phyloP scores from a whole-genome alignment of 2,329 filamentous ascomycete species.

The Colletotrichum karsti region DNA sequence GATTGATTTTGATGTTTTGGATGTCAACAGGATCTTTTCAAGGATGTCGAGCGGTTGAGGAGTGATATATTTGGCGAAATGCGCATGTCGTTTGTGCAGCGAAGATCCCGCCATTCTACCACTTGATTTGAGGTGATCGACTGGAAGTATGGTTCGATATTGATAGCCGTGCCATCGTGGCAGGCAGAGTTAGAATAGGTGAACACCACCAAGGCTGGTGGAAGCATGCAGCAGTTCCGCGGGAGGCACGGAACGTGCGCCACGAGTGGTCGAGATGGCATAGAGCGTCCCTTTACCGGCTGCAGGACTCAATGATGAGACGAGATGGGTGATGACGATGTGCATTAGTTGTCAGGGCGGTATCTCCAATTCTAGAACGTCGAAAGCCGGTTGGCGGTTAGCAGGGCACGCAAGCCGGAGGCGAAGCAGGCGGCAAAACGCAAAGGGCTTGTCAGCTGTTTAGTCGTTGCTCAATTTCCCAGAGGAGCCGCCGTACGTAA shows the following conservation, averaged over 20 bases:
- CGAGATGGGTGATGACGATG: slow-evolving; percentile 1
- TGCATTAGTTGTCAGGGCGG: background rate
- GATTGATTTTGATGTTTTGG: background rate
- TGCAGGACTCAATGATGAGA: background rate
- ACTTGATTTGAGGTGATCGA: slow-evolving; percentile 9
- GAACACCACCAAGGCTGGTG: background rate
- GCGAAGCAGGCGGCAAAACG: slow-evolving; percentile 24
- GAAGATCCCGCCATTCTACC: slow-evolving; percentile 7
- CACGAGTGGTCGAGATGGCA: background rate
- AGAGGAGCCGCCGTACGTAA: too few relatives aligned
- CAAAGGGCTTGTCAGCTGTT: background rate
- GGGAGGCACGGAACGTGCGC: slow-evolving; percentile 8
- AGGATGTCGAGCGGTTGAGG: too few relatives aligned
- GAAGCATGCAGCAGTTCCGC: slow-evolving; percentile 10
- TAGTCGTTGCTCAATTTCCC: too few relatives aligned
- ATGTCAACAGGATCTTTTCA: too few relatives aligned
- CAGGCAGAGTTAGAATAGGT: background rate
- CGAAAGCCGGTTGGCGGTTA: slow-evolving; percentile 4
- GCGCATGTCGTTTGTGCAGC: background rate
- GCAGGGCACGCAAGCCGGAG: slow-evolving; percentile 3
- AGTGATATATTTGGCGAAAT: background rate
- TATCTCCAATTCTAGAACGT: slow-evolving; percentile 21
- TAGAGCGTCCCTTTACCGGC: background rate
- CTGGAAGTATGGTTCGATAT: slow-evolving; percentile 12
- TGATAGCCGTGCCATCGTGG: background rate